Evolutionary conservation across 1,284 basidiomycete genomes (phyloP).

Genomic region (Xerocomus amazonicus): DNA sequence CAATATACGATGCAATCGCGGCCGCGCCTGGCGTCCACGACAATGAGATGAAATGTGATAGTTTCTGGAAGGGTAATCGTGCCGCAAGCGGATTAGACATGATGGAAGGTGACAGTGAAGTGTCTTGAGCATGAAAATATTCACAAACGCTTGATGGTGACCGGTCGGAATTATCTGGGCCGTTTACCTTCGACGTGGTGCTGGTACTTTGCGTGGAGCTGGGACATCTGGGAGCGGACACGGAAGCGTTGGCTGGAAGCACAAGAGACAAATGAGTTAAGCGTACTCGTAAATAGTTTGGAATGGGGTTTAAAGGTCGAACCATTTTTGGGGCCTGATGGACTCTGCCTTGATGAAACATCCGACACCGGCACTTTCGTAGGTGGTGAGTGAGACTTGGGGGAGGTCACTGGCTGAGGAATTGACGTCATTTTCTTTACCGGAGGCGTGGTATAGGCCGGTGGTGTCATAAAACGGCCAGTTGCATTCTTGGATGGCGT

Average conservation of each 20-base stretch:
- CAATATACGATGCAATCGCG: conserved; percentile 28
- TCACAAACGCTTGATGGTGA: conserved; percentile 19
- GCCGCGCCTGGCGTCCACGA: conserved; percentile 48
- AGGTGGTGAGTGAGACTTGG: conserved; percentile 26
- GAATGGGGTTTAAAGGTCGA: conserved; percentile 51
- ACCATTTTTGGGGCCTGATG: conserved; percentile 45
- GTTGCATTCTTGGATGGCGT: conserved; percentile 23
- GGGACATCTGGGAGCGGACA: conserved; percentile 35
- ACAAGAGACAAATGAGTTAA: conserved; percentile 44
- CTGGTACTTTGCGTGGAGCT: conserved; percentile 18
- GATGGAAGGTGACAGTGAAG: conserved; percentile 41
- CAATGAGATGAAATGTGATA: conserved; percentile 57
- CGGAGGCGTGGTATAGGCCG: conserved; percentile 38
- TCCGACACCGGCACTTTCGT: conserved; percentile 16
- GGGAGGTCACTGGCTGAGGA: conserved; percentile 45
- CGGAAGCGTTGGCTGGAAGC: conserved; percentile 37
- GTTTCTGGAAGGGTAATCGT: conserved; percentile 40
- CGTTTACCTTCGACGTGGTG: conserved; percentile 27
- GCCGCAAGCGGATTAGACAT: conserved; percentile 51
- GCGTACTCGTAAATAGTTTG: conserved; percentile 47
- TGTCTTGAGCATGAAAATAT: conserved; percentile 25
- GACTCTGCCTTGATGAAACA: conserved; percentile 30
- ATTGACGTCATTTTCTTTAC: conserved; percentile 54
- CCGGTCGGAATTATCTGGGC: conserved; percentile 2
- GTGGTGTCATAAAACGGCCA: conserved; percentile 20